Conservation (phyloP, 352 stramenopile genomes). For the Elongisporangium anandrum region DNA sequence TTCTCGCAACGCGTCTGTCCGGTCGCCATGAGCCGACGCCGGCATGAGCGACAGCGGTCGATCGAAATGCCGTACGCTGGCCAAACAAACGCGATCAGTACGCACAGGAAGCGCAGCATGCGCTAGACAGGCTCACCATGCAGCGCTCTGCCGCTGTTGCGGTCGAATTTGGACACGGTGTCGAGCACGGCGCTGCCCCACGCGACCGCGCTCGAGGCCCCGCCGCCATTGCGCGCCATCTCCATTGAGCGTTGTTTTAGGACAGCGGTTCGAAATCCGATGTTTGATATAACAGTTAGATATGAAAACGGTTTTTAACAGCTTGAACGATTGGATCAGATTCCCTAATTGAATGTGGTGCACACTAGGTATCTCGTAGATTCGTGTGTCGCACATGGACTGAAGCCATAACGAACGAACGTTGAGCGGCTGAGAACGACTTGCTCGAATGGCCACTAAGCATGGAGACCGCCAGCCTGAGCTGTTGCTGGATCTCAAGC, state of each 20-base stretch:
- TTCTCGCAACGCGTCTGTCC: conserved; percentile 28
- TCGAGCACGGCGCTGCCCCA: conserved; percentile 40
- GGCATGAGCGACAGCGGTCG: conserved; percentile 41
- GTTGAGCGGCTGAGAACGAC: neutral
- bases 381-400: neutral
- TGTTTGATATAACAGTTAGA: neutral
- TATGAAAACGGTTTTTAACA: neutral
- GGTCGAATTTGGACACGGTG: conserved; percentile 40
- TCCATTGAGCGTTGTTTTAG: neutral
- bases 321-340: neutral
- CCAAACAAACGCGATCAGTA: conserved; percentile 1
- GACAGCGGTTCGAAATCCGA: neutral
- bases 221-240: neutral
- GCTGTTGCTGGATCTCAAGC: conserved; percentile 8
- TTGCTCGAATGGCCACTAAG: neutral
- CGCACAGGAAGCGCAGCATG: neutral
- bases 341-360: neutral
- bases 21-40: conserved; percentile 21
- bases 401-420: neutral
- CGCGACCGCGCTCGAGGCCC: conserved; percentile 1
- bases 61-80: conserved; percentile 63
- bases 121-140: conserved; percentile 33
- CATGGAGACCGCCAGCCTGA: neutral
- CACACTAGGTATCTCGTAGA: neutral
- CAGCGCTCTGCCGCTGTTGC: conserved; percentile 40